Conservation (phyloP, 345 rosid genomes). For the Lumnitzera littorea region DNA sequence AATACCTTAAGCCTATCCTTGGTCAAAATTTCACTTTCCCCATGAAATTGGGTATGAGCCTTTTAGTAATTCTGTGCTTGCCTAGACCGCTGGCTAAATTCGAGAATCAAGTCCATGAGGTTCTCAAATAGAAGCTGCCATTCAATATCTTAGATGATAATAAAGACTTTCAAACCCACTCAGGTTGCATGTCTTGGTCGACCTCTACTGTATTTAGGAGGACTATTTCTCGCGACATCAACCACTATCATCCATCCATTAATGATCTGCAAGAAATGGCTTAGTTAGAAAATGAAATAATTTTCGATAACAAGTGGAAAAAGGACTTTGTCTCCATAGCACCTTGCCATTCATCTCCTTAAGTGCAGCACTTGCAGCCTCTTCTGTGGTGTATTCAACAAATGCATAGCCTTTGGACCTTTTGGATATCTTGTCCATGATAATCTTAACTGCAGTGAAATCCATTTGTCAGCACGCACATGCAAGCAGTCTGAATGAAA, state of each 20-base stretch:
- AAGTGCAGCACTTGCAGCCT: conserved; percentile 79
- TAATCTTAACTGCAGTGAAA: conserved; percentile 52
- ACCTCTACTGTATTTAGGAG: conserved; percentile 34
- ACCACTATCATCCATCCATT: conserved; percentile 99
- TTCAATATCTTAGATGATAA: no score
- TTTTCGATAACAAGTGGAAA: no score
- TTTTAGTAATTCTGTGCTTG: no score
- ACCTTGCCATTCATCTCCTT: conserved; percentile 98
- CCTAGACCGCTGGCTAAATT: no score
- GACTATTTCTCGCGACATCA: conserved; percentile 71
- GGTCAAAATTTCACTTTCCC: no score
- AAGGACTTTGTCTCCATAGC: not conserved
- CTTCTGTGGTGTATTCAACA: conserved; percentile 82
- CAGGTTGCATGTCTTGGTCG: conserved; percentile 14
- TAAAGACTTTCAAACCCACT: not conserved
- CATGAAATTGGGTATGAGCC: no score
- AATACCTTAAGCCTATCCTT: no score
- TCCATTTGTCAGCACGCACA: conserved; percentile 3
- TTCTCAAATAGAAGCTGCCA: no score
- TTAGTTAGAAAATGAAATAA: not conserved
- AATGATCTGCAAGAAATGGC: conserved; percentile 61
- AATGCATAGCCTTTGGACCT: conserved; percentile 94
- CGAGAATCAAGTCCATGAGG: no score
- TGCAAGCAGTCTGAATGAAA: not conserved
- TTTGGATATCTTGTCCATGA: conserved; percentile 97